Evolutionary conservation across 352 stramenopile species (phyloP).

Genomic region (Phytopythium oedochilum): DNA sequence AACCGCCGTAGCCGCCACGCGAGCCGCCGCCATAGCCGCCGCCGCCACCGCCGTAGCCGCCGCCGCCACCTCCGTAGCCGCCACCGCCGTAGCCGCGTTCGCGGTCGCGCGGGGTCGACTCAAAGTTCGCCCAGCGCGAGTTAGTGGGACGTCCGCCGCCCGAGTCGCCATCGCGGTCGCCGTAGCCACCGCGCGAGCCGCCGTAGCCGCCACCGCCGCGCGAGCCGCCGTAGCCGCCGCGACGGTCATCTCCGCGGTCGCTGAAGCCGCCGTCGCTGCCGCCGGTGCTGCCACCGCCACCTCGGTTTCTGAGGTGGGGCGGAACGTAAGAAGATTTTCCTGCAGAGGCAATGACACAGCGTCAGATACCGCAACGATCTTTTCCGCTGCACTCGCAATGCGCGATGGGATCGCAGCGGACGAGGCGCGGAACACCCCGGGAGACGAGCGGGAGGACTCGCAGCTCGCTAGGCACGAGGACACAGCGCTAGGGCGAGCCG

Average conservation of each 20-base stretch:
- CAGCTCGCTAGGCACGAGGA: too few species aligned
- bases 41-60: slow-evolving; percentile 11
- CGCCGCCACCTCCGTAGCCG: slow-evolving; percentile 16
- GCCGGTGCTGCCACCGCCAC: slow-evolving; percentile 6
- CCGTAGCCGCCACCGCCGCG: slow-evolving; percentile 26
- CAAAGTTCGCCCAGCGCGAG: slow-evolving; percentile 50
- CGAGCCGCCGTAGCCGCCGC: slow-evolving; percentile 25
- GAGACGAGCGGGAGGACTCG: too few species aligned
- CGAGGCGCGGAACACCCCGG: too few species aligned
- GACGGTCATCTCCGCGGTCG: slow-evolving; percentile 6
- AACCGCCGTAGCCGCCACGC: slow-evolving; percentile 39
- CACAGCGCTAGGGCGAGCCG: too few species aligned
- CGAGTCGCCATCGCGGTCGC: slow-evolving; percentile 15
- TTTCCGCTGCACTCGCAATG: too few species aligned
- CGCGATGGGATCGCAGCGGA: too few species aligned
- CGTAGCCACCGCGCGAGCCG: slow-evolving; percentile 28
- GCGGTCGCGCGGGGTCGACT: slow-evolving; percentile 34
- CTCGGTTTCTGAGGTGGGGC: slow-evolving; percentile 54
- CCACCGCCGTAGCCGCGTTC: slow-evolving; percentile 21
- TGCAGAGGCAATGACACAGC: slow-evolving; percentile 11
- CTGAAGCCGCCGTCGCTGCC: slow-evolving; percentile 18
- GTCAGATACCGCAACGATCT: too few species aligned
- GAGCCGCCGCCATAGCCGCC: slow-evolving; percentile 28
- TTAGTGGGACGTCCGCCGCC: slow-evolving; percentile 26
- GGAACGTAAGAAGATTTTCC: slow-evolving; percentile 75